These are phyloP conservation scores for Calocera cornea DNA, from an alignment of 768 basidiomycete species.

Conservation along the genomic window DNA sequence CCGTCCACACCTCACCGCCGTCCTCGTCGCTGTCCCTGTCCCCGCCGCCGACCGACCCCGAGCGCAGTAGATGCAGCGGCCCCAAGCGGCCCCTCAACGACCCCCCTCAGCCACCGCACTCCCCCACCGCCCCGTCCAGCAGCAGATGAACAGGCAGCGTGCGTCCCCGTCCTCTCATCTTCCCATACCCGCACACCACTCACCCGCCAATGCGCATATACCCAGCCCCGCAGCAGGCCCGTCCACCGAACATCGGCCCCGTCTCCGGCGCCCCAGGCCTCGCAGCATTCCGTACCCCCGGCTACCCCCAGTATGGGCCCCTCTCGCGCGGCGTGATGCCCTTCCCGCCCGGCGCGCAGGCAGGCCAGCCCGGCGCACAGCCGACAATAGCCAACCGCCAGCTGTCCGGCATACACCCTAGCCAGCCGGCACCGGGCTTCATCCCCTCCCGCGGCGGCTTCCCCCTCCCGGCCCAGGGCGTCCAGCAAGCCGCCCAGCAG, in stretches of 20 bases:
- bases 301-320: neutral
- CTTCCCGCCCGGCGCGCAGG: neutral
- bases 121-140: neutral
- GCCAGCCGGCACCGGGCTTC: neutral
- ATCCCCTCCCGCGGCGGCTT: neutral
- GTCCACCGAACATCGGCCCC: neutral
- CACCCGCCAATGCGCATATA: neutral
- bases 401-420: neutral
- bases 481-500: neutral
- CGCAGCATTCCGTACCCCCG: neutral
- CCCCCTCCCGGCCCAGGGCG: neutral
- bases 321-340: neutral
- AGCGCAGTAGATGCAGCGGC: neutral
- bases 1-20: too few relatives aligned
- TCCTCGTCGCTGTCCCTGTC: slow-evolving; percentile 6
- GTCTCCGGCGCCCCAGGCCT: neutral
- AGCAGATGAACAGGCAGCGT: neutral
- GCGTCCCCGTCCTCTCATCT: neutral
- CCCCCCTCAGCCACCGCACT: neutral
- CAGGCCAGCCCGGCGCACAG: neutral
- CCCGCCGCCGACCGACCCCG: neutral
- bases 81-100: neutral
- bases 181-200: neutral
- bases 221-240: neutral
- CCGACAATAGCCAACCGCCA: neutral